These are phyloP conservation scores for Cystofilobasidium ferigula DNA, from an alignment of 768 basidiomycete species.

Conservation along the genomic window DNA sequence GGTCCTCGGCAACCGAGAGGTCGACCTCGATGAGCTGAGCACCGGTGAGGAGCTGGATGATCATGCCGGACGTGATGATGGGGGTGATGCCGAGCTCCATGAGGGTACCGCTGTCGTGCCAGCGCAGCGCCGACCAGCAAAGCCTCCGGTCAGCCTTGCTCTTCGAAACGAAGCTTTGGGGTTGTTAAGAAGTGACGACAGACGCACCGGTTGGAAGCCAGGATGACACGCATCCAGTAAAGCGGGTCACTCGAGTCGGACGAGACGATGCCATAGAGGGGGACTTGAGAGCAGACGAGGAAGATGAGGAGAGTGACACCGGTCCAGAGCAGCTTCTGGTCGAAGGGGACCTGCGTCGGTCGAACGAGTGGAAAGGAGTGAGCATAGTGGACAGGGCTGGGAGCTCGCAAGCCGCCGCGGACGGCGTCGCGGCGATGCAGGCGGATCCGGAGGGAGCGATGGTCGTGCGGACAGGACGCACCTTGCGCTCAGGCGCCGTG, in stretches of 20 bases:
- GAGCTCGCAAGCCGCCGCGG: no score
- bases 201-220: constrained; percentile 66
- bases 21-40: constrained; percentile 97
- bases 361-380: not conserved
- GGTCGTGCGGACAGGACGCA: constrained; percentile 35
- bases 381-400: not conserved
- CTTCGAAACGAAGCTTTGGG: no score
- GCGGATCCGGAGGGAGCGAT: not conserved
- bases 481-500: constrained; percentile 94
- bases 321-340: constrained; percentile 46
- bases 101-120: constrained; percentile 59
- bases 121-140: not conserved
- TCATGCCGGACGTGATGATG: constrained; percentile 97
- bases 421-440: no score
- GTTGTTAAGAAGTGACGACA: not conserved
- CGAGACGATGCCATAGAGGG: constrained; percentile 98
- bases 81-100: constrained; percentile 99
- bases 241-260: constrained; percentile 98
- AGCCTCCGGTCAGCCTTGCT: no score
- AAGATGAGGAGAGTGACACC: constrained; percentile 98
- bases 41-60: constrained; percentile 97
- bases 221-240: constrained; percentile 99
- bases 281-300: constrained; percentile 98
- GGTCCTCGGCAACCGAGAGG: constrained; percentile 91
- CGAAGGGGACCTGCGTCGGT: constrained; percentile 28